Evolutionary conservation across 352 stramenopile genomes (phyloP).

Genomic region (Sclerospora graminicola): DNA sequence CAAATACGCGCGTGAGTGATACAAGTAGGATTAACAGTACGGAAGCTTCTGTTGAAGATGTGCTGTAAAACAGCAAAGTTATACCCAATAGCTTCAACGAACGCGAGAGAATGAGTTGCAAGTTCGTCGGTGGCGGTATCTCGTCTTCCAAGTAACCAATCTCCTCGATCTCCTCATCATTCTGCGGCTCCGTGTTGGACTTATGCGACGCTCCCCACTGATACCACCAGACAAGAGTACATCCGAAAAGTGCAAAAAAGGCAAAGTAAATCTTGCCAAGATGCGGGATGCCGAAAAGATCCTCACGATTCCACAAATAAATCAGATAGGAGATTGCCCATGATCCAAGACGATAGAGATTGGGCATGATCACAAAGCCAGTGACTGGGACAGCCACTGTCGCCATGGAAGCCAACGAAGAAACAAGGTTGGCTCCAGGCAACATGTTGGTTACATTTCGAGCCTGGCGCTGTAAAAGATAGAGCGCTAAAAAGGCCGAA

Average conservation of each 20-base stretch:
- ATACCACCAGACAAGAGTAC: constrained; percentile 77
- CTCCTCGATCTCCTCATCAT: constrained; percentile 58
- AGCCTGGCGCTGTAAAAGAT: constrained; percentile 72
- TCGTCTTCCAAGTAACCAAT: constrained; percentile 56
- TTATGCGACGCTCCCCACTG: constrained; percentile 62
- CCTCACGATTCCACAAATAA: constrained; percentile 60
- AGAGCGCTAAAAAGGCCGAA: constrained; percentile 63
- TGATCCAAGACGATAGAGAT: constrained; percentile 51
- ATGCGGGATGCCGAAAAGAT: constrained; percentile 66
- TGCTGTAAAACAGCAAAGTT: constrained; percentile 72
- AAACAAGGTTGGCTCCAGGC: constrained; percentile 55
- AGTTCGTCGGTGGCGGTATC: constrained; percentile 42
- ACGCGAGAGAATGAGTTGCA: constrained; percentile 51
- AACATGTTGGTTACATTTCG: constrained; percentile 59
- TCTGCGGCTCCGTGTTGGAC: constrained; percentile 29
- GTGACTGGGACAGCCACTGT: constrained; percentile 68
- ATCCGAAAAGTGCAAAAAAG: constrained; percentile 65
- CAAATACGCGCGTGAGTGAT: constrained; percentile 56
- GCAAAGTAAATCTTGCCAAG: constrained; percentile 83
- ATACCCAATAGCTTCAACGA: constrained; percentile 48
- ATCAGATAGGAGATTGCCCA: constrained; percentile 48
- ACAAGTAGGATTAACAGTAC: constrained; percentile 60
- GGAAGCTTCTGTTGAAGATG: constrained; percentile 66
- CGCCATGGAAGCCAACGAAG: constrained; percentile 53
- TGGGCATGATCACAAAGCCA: constrained; percentile 65